Percentiles rank a stretch among this genome's conserved stretches.
Conservation (phyloP, 306 rosid genomes). For the Acacia melanoxylon region DNA sequence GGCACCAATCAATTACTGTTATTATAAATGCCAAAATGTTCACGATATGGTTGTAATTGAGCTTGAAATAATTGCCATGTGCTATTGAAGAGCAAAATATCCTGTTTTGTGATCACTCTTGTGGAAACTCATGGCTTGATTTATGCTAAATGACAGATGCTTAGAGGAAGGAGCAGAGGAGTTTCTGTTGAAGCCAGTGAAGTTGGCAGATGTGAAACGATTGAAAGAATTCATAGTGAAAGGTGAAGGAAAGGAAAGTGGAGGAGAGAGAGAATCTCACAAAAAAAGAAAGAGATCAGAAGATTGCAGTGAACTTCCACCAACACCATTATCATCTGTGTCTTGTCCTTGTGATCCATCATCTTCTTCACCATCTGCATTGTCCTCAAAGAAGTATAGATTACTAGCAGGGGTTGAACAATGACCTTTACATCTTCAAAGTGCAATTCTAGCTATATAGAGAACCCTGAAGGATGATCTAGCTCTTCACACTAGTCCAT, state of each 20-base stretch:
- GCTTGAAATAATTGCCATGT: neutral
- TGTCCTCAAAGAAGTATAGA: conserved; percentile 59
- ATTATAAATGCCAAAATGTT: neutral
- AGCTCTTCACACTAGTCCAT: neutral
- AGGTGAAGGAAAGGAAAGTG: conserved; percentile 53
- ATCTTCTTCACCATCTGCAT: conserved; percentile 29
- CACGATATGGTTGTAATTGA: neutral
- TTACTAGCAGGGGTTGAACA: conserved; percentile 33
- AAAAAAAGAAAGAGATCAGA: conserved; percentile 52
- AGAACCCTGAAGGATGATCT: neutral
- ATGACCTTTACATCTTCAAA: conserved; percentile 8
- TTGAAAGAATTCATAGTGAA: conserved; percentile 64
- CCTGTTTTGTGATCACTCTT: neutral
- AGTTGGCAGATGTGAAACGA: conserved; percentile 80
- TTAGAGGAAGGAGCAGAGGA: conserved; percentile 99
- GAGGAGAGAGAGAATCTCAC: conserved; percentile 32
- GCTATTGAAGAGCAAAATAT: neutral
- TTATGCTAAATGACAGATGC: conserved; percentile 51
- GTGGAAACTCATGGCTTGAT: neutral
- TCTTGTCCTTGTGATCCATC: conserved; percentile 45
- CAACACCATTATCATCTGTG: conserved; percentile 30
- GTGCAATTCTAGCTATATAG: neutral
- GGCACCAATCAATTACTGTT: neutral
- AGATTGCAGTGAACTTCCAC: conserved; percentile 31
- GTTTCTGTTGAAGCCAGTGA: conserved; percentile 83